Percentiles rank a stretch among this genome's conserved stretches.
These are phyloP conservation scores for Aspergillus melleus DNA, from an alignment of 2,329 filamentous ascomycete species.

Conservation along the genomic window DNA sequence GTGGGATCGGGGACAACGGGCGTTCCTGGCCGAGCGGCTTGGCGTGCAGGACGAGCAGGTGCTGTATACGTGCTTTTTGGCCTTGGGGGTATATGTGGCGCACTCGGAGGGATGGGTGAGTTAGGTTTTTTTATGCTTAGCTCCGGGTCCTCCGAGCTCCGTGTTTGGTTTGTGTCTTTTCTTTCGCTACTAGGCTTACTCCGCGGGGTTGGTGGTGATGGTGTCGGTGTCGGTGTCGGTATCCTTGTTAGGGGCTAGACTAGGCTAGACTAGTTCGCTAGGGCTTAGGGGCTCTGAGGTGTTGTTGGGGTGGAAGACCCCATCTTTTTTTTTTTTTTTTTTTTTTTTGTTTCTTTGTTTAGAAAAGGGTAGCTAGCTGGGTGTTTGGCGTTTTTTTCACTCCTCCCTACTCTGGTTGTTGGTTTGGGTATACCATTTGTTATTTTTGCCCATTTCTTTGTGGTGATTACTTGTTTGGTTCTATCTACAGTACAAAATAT, in stretches of 20 bases:
- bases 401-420: not conserved
- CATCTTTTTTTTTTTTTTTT: not conserved
- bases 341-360: not conserved
- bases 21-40: constrained; percentile 17
- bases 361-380: not conserved
- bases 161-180: not conserved
- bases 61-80: constrained; percentile 32
- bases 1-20: constrained; percentile 26
- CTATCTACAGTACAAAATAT: too few relatives aligned
- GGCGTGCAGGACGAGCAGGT: constrained; percentile 16
- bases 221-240: too few relatives aligned
- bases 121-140: not conserved
- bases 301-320: too few relatives aligned
- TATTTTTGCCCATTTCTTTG: constrained; percentile 1
- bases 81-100: constrained; percentile 32
- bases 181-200: not conserved
- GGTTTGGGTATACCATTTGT: not conserved
- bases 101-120: constrained; percentile 29
- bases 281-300: too few relatives aligned
- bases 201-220: too few relatives aligned
- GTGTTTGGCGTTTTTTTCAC: not conserved
- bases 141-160: too few relatives aligned
- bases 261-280: too few relatives aligned
- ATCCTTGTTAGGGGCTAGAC: too few relatives aligned
- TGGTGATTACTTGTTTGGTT: not conserved